Conservation (phyloP, 2,329 filamentous ascomycete genomes). For the Parastagonospora avenae region DNA sequence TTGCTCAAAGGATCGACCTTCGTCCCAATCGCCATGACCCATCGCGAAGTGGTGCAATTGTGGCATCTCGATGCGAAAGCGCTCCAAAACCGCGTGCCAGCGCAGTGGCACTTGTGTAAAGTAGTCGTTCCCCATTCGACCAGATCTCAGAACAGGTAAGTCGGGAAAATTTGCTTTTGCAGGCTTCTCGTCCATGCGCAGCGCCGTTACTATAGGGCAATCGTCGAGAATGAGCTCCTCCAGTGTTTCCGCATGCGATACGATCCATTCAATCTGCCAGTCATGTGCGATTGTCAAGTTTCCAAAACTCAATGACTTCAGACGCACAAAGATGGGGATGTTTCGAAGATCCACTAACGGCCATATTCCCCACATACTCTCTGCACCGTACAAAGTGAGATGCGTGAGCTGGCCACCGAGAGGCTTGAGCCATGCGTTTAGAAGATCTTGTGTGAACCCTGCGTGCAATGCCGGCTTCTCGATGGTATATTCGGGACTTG, state of each 20-base stretch:
- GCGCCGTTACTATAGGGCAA: conserved; percentile 44
- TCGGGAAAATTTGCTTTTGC: neutral
- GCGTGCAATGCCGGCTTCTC: conserved; percentile 9
- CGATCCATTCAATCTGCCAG: conserved; percentile 56
- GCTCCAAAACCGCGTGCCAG: conserved; percentile 1
- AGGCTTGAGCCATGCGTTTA: conserved; percentile 25
- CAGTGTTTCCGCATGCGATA: conserved; percentile 47
- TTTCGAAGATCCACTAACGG: conserved; percentile 45
- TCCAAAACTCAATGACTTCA: conserved; percentile 49
- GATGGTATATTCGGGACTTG: conserved; percentile 15
- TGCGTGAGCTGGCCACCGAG: conserved; percentile 30
- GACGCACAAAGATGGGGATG: conserved; percentile 47
- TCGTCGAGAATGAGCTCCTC: conserved; percentile 52
- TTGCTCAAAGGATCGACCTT: conserved; percentile 10
- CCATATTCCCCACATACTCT: conserved; percentile 47
- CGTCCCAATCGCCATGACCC: conserved; percentile 4
- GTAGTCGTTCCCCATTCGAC: neutral
- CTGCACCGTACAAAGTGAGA: conserved; percentile 47
- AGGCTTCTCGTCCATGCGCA: conserved; percentile 4
- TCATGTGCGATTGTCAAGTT: conserved; percentile 52
- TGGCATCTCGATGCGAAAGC: conserved; percentile 9
- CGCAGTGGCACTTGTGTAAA: neutral
- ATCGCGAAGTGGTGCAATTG: conserved; percentile 13
- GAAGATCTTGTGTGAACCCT: conserved; percentile 24
- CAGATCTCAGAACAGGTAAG: neutral